These are phyloP conservation scores for Phytophthora multivora DNA, from an alignment of 352 stramenopile genomes.

Conservation along the genomic window DNA sequence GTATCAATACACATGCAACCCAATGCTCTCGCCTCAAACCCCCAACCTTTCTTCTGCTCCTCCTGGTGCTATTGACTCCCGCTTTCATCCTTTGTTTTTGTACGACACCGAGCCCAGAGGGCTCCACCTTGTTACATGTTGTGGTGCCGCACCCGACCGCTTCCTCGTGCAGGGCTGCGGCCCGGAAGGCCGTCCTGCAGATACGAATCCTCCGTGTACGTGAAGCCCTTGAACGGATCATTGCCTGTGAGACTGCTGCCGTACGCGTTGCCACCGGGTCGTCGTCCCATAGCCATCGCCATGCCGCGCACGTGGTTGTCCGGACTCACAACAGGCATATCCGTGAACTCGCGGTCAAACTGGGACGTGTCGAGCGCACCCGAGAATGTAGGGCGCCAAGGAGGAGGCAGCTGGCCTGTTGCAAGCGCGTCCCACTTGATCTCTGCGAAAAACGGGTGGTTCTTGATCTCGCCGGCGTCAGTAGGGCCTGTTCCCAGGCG, in stretches of 20 bases:
- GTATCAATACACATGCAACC: constrained; percentile 17
- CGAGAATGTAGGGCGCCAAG: constrained; percentile 93
- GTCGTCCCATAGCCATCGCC: constrained; percentile 52
- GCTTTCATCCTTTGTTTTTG: constrained; percentile 13
- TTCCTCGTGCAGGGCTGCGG: constrained; percentile 25
- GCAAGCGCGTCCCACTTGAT: constrained; percentile 79
- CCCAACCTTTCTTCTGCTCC: constrained; percentile 17
- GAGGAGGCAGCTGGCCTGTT: constrained; percentile 72
- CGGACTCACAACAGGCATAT: constrained; percentile 95
- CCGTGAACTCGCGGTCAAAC: constrained; percentile 98
- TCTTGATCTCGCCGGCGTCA: constrained; percentile 81
- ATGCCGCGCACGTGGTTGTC: constrained; percentile 76
- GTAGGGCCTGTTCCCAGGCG: constrained; percentile 92
- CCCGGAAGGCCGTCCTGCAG: constrained; percentile 62
- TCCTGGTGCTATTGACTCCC: constrained; percentile 26
- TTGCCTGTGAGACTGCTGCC: constrained; percentile 63
- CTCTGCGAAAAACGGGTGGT: constrained; percentile 81
- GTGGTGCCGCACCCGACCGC: constrained; percentile 34
- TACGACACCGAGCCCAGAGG: neutral
- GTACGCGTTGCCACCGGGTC: constrained; percentile 43
- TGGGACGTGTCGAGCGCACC: constrained; percentile 96
- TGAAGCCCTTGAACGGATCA: constrained; percentile 87
- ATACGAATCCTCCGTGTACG: constrained; percentile 85
- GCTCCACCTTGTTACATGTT: constrained; percentile 34
- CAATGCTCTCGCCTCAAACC: constrained; percentile 19